Evolutionary conservation across 2,329 filamentous ascomycete species (phyloP).

Genomic region (Fusarium nisikadoi): DNA sequence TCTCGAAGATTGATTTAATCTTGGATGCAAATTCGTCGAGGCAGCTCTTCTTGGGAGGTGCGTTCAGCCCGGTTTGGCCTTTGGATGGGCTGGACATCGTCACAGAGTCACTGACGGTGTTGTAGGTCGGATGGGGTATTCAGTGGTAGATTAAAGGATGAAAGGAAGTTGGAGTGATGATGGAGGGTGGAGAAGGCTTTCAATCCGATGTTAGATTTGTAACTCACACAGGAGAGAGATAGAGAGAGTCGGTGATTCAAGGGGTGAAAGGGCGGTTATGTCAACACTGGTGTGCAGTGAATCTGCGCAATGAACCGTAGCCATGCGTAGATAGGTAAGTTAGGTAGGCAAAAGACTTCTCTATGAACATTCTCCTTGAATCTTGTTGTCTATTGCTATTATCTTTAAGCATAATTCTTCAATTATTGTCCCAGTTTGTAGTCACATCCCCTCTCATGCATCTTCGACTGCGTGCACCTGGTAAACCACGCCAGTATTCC

Average conservation of each 20-base stretch:
- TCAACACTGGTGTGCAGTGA: not conserved
- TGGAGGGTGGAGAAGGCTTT: not conserved
- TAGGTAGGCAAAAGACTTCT: too few relatives aligned
- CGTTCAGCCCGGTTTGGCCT: not conserved
- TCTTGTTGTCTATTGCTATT: too few relatives aligned
- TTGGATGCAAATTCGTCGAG: not conserved
- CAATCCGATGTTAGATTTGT: too few relatives aligned
- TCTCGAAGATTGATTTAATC: too few relatives aligned
- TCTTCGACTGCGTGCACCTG: too few relatives aligned
- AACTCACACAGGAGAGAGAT: not conserved
- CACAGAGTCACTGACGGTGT: too few relatives aligned
- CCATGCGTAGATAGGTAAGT: not conserved
- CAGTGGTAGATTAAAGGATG: too few relatives aligned
- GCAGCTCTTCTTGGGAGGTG: not conserved
- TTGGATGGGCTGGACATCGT: not conserved
- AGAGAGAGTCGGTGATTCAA: not conserved
- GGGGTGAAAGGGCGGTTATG: not conserved
- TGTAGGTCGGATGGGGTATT: not conserved
- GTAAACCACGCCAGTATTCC: not conserved
- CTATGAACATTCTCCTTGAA: too few relatives aligned
- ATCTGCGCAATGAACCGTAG: not conserved
- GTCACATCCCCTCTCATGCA: too few relatives aligned
- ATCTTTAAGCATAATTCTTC: too few relatives aligned
- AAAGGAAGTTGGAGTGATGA: not conserved
- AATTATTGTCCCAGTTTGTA: too few relatives aligned